Percentiles rank a stretch among this genome's conserved stretches.
Evolutionary conservation across 495 filamentous ascomycete species (phyloP).

Genomic region (Neurospora discreta): DNA sequence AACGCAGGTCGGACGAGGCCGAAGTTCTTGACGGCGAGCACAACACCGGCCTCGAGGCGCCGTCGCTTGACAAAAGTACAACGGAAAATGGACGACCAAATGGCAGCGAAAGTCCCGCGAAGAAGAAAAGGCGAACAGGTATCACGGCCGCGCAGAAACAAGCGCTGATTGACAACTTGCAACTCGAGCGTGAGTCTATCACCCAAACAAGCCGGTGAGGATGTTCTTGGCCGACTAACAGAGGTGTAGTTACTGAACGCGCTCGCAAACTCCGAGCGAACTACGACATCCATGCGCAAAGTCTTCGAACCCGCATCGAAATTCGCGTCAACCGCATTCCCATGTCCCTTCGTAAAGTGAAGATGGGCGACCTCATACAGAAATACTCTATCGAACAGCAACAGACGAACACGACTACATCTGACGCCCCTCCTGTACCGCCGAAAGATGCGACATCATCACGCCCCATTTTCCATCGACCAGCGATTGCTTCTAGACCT

Average conservation of each 20-base stretch:
- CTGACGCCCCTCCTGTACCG: conserved; percentile 21
- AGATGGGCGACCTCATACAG: conserved; percentile 70
- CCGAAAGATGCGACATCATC: conserved; percentile 18
- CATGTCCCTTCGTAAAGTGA: conserved; percentile 61
- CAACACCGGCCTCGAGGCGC: conserved; percentile 15
- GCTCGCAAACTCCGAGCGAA: conserved; percentile 84
- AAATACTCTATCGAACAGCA: conserved; percentile 22
- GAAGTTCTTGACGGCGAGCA: conserved; percentile 22
- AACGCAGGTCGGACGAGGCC: conserved; percentile 49
- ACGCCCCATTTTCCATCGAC: conserved; percentile 5
- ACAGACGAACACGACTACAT: conserved; percentile 2
- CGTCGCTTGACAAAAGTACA: conserved; percentile 4
- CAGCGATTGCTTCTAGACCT: background rate
- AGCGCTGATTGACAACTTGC: conserved; percentile 81
- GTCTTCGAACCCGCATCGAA: conserved; percentile 76
- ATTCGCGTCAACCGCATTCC: conserved; percentile 93
- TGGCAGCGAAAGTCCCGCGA: conserved; percentile 45
- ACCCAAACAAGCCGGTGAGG: background rate
- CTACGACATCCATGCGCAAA: conserved; percentile 77
- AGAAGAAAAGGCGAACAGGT: conserved; percentile 47
- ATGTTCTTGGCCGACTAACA: conserved; percentile 11
- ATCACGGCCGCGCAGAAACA: conserved; percentile 76
- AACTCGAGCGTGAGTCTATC: conserved; percentile 67
- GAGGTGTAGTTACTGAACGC: conserved; percentile 68
- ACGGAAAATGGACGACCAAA: conserved; percentile 33